Conservation (phyloP, 2,329 filamentous ascomycete species). For the Camillea tinctor region DNA sequence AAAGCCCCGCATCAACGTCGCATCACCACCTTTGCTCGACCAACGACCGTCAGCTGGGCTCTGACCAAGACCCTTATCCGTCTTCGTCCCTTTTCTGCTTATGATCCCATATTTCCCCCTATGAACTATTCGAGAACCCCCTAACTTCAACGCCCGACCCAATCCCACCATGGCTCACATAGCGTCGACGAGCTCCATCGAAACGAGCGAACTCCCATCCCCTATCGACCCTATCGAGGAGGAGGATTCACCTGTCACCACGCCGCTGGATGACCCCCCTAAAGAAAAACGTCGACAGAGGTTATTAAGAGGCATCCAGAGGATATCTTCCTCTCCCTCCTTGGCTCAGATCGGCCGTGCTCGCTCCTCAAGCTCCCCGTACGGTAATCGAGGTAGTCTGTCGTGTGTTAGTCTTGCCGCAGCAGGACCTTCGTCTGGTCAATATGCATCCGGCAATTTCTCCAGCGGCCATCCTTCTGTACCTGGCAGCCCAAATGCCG, state of each 20-base stretch:
- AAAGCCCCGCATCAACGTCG: not conserved
- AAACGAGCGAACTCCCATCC: conserved; percentile 14
- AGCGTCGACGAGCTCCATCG: conserved; percentile 5
- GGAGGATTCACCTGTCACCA: conserved; percentile 15
- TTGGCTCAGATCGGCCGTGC: conserved; percentile 62
- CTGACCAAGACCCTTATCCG: not conserved
- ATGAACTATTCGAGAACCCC: not conserved
- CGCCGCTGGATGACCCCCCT: conserved; percentile 34
- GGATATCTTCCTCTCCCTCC: conserved; percentile 78
- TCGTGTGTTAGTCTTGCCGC: conserved; percentile 56
- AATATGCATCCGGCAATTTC: conserved; percentile 32
- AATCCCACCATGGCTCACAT: conserved; percentile 9
- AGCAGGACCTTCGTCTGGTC: conserved; percentile 37
- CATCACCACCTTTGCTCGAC: not conserved
- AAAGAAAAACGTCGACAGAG: conserved; percentile 69
- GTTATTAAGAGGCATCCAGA: conserved; percentile 71
- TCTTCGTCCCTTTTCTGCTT: not conserved
- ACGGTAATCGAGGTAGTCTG: conserved; percentile 53
- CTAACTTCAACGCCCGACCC: not conserved
- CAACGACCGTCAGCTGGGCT: not conserved
- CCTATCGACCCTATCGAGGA: conserved; percentile 21
- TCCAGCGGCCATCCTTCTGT: conserved; percentile 38
- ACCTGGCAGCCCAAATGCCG: conserved; percentile 40
- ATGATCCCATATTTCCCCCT: not conserved
- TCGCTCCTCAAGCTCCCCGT: conserved; percentile 67